Percentiles rank a stretch among this genome's conserved stretches.
These are phyloP conservation scores for Cladophialophora yegresii DNA, from an alignment of 2,329 filamentous ascomycete species.

Conservation along the genomic window DNA sequence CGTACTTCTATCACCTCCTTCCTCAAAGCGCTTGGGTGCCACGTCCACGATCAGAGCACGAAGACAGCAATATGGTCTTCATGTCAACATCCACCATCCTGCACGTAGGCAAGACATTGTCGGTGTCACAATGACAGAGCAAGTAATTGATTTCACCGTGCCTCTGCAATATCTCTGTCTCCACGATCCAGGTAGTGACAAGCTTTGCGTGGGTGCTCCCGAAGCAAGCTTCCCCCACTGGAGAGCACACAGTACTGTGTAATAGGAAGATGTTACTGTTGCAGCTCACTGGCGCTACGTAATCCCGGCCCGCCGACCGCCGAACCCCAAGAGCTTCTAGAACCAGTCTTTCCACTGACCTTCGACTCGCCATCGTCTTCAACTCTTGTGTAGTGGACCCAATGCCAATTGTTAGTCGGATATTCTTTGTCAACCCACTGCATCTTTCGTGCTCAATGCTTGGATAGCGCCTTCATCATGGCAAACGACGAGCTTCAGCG, in stretches of 20 bases:
- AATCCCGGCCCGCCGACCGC: slow-evolving; percentile 15
- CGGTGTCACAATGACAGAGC: not conserved
- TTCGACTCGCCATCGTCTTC: slow-evolving; percentile 6
- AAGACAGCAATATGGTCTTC: not conserved
- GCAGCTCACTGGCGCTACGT: slow-evolving; percentile 10
- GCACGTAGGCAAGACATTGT: not conserved
- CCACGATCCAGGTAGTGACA: not conserved
- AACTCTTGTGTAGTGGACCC: slow-evolving; percentile 7
- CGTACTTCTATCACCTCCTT: not conserved
- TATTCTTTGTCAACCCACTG: slow-evolving; percentile 1
- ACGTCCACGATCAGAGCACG: not conserved
- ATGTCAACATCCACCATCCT: not conserved
- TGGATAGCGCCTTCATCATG: slow-evolving; percentile 16
- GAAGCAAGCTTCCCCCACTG: not conserved
- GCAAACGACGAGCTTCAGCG: slow-evolving; percentile 42
- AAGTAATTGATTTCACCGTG: not conserved
- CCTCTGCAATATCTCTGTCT: not conserved
- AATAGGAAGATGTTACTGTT: not conserved
- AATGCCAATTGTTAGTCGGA: slow-evolving; percentile 11
- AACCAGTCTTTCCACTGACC: slow-evolving; percentile 9
- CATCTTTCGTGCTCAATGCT: slow-evolving; percentile 14
- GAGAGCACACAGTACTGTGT: not conserved
- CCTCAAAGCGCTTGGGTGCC: not conserved
- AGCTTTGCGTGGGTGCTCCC: not conserved
- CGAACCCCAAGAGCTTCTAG: slow-evolving; percentile 19